These are phyloP conservation scores for Ustilago nuda DNA, from an alignment of 1,284 basidiomycete species.

Conservation along the genomic window DNA sequence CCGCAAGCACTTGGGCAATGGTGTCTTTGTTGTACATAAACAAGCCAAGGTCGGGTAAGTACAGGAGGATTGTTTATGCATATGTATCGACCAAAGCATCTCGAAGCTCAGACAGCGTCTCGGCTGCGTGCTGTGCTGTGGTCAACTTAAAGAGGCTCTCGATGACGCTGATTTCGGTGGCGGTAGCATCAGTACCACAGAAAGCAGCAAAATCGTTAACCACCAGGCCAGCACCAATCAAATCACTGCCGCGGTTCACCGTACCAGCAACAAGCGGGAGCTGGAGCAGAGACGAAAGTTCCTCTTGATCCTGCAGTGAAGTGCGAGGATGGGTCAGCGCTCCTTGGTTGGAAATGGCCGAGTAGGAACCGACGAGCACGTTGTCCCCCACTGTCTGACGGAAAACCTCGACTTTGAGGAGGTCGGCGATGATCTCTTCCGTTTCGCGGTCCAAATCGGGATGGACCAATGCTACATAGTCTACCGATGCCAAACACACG, in stretches of 20 bases:
- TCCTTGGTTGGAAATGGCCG: conserved; percentile 93
- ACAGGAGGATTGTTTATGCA: conserved; percentile 33
- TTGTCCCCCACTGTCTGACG: conserved; percentile 96
- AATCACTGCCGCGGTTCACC: conserved; percentile 96
- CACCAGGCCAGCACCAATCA: conserved; percentile 95
- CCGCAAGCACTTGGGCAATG: too few relatives aligned
- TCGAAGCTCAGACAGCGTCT: conserved; percentile 64
- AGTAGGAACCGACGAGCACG: conserved; percentile 95
- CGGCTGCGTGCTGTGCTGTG: conserved; percentile 51
- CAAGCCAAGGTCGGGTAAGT: too few relatives aligned
- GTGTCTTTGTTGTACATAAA: background rate
- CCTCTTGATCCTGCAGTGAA: conserved; percentile 95
- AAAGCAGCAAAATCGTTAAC: conserved; percentile 99
- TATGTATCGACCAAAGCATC: conserved; percentile 68
- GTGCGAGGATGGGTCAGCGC: conserved; percentile 98
- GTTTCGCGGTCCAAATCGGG: conserved; percentile 98
- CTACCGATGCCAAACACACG: conserved; percentile 10
- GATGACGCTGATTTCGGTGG: conserved; percentile 97
- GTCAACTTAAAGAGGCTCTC: conserved; percentile 86
- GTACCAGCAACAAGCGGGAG: conserved; percentile 96
- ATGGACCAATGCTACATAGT: conserved; percentile 68
- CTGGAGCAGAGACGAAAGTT: conserved; percentile 92
- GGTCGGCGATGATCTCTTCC: conserved; percentile 99
- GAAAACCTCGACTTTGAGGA: conserved; percentile 99
- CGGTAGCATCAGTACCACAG: conserved; percentile 75